phyloP scores from a whole-genome alignment of 2,329 filamentous ascomycete genomes.

The Microdochium paspali region DNA sequence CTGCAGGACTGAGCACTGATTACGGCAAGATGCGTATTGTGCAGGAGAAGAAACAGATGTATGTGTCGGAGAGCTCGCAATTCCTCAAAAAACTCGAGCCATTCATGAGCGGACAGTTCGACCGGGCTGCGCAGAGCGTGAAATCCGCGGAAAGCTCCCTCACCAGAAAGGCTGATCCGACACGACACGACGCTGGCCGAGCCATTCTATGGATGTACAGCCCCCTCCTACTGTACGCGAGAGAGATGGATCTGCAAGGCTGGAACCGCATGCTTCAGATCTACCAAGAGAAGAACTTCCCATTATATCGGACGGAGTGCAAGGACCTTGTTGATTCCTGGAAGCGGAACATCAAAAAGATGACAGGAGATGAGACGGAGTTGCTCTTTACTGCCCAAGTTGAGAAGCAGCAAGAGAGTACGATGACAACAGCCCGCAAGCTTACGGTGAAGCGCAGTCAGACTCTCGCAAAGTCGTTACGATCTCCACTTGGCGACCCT shows the following conservation, averaged over 20 bases:
- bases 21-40: slow-evolving; percentile 89
- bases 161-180: slow-evolving; percentile 58
- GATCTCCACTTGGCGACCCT: slow-evolving; percentile 58
- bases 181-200: slow-evolving; percentile 62
- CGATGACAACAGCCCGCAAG: slow-evolving; percentile 70
- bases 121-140: slow-evolving; percentile 62
- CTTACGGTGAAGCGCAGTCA: slow-evolving; percentile 91
- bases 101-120: slow-evolving; percentile 76
- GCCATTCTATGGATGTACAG: slow-evolving; percentile 79
- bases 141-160: slow-evolving; percentile 51
- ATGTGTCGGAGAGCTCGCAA: slow-evolving; percentile 61
- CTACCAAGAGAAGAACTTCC: slow-evolving; percentile 69
- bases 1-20: slow-evolving; percentile 54
- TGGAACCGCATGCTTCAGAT: slow-evolving; percentile 74
- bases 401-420: slow-evolving; percentile 77
- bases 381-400: slow-evolving; percentile 76
- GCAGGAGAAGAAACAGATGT: slow-evolving; percentile 88
- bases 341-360: slow-evolving; percentile 70
- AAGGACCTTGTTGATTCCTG: slow-evolving; percentile 67
- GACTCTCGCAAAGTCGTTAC: slow-evolving; percentile 66
- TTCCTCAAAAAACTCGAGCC: slow-evolving; percentile 75
- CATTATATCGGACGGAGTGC: slow-evolving; percentile 76
- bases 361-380: slow-evolving; percentile 68
- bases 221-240: slow-evolving; percentile 76
- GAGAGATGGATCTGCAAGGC: slow-evolving; percentile 71